These are phyloP conservation scores for Chaetomiaceae sp. DNA, from an alignment of 2,329 filamentous ascomycete species.

Conservation along the genomic window DNA sequence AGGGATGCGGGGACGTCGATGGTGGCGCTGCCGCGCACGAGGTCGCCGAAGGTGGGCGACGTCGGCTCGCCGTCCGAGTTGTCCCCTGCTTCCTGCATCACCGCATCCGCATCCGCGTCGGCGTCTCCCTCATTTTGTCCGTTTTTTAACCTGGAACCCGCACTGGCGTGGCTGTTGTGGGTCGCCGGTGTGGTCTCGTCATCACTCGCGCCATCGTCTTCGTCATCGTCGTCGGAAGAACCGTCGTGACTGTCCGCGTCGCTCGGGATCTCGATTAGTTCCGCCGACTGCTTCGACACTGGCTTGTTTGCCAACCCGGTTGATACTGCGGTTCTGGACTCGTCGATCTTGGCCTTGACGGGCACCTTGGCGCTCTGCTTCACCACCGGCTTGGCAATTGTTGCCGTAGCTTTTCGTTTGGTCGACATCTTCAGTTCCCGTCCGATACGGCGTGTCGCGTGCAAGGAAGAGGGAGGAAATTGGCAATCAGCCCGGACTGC, in stretches of 20 bases:
- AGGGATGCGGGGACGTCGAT: constrained; percentile 68
- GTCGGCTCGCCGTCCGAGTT: constrained; percentile 40
- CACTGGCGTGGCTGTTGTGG: constrained; percentile 6
- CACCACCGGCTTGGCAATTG: constrained; percentile 50
- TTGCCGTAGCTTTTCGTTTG: constrained; percentile 54
- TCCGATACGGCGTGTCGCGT: not conserved
- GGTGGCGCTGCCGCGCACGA: constrained; percentile 61
- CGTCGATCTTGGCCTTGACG: constrained; percentile 48
- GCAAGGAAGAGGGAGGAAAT: not conserved
- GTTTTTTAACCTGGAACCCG: constrained; percentile 18
- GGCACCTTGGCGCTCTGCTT: constrained; percentile 47
- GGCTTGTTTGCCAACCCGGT: constrained; percentile 32
- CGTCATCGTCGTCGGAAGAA: constrained; percentile 39
- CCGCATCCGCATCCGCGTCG: constrained; percentile 19
- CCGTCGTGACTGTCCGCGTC: constrained; percentile 37
- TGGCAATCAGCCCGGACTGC: not conserved
- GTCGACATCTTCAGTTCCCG: constrained; percentile 43
- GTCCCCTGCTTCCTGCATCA: constrained; percentile 27
- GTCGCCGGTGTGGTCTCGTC: constrained; percentile 12
- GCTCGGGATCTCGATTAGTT: constrained; percentile 53
- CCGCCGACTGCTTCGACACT: constrained; percentile 22
- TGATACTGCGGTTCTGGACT: constrained; percentile 51
- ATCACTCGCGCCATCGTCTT: constrained; percentile 32
- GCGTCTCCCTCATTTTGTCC: constrained; percentile 22
- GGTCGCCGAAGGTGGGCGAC: constrained; percentile 77